Base-by-base conservation (phyloP, 2,329 filamentous ascomycete genomes). In the Monilinia fructicola region DNA sequence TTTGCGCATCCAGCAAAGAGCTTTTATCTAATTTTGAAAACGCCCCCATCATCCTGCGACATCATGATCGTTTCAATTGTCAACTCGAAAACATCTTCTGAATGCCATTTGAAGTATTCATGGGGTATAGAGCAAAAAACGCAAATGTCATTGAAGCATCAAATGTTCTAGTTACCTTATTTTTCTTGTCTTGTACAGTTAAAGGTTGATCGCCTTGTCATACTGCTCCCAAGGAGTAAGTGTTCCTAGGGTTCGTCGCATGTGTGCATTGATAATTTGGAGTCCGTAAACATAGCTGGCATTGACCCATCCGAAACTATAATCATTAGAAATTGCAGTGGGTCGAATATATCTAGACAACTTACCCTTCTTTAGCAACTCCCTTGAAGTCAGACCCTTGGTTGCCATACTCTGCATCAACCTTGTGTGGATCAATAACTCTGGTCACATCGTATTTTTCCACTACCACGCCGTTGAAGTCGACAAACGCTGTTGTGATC, bases 361-460 rank as follows among this genome's bases (percentile, higher is more conserved):
- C 91, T 85, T 81, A 97, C 92, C 94, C 94, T 87, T 98, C 94
- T 73, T 92, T 92, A 64, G 94, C 92, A 72, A 97, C 93, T 50
- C 94, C 94, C 81, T 96, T 96, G 81, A 98, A 97, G 76, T 97
- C 92, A 60, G 90, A 82, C 2, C 95, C 95, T 78, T 99, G 95
- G 78, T 99, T 99, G 9, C 95, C 95, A 76, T 99, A 99, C 79
- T 99, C 95, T 67, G 94, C 95, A 78, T 96, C 92, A 16, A 98
- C 95, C 69, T 91, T 89, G 79, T 98, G 95, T 48, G 95, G 93
- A 74, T 97, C 93, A 66, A 93, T 87, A 6, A 90, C 89, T 66
- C 92, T 83, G 26, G 94, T 98, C 68, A 99, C 95, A 78, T 99
- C 92, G 81, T 99, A 99, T 81, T 99, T 99, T 80, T 99, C 95